Base-by-base conservation (phyloP, 73 alveolate genomes). In the Strombidium stylifer region DNA sequence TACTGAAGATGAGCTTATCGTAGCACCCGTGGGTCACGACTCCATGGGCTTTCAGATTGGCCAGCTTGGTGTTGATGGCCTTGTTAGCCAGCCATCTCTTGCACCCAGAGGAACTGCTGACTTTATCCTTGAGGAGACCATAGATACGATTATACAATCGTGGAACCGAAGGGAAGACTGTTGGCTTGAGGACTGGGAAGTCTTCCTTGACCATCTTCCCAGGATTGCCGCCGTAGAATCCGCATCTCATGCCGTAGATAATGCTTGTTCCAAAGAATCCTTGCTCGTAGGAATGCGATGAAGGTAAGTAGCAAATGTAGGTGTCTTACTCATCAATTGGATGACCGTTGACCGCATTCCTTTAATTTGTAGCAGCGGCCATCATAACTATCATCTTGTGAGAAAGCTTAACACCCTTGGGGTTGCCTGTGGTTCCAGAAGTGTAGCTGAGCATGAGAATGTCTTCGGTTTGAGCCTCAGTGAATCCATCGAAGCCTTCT, bases 141-240 rank as follows among this genome's bases (percentile, higher is more conserved):
- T 90, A 93, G 39, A 97, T 81, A 67, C 98, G 81, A 35, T 74
- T 84, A 44, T 70, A 84, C 16, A 97, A 84, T 73, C 99, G 80
- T 36, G 99, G 99, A 34, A 97, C 99, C 15, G 96, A 61, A 7
- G 89, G 89, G 80, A 97, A 93, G 24, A 93, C 45, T 2, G 99
- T 93, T 18, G 99, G 99, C 39, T 69, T 86, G 26, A 95, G 70
- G 25, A 88, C 86, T 65, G 86, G 75, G 0, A 93, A 70, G 70
- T 94, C 99, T 25, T 88, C 98, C n/a, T 47, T 69, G 0, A 58
- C 20, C 10, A 94, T 61, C 60, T 84, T 86, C 49, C 26, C 39
- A 12, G 86, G 87, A 53, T 90, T 95, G 31, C 99, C 99, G 11
- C 82, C 49, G 56, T 75, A 94, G 78, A 91, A 87, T 0, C 97